Conservation (phyloP, 306 rosid genomes). For the Cercis canadensis region DNA sequence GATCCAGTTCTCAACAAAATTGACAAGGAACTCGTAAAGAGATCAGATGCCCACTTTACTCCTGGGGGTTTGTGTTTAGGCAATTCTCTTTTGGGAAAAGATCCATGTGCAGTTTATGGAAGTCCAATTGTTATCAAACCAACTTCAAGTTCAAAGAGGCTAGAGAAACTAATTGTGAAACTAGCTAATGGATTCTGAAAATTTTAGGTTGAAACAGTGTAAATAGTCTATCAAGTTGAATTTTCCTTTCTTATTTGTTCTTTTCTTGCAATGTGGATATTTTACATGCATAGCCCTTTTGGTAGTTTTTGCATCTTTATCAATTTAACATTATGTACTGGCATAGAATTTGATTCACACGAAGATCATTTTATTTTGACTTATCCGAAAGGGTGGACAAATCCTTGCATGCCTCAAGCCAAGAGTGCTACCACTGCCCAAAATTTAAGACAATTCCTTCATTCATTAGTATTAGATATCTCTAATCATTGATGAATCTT, state of each 20-base stretch:
- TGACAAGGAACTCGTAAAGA: conserved; percentile 62
- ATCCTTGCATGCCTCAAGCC: too few relatives aligned
- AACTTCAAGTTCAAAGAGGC: conserved; percentile 60
- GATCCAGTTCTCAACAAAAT: conserved; percentile 76
- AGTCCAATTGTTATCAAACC: conserved; percentile 70
- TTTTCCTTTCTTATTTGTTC: background rate
- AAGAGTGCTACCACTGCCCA: too few relatives aligned
- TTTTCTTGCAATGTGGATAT: conserved; percentile 12
- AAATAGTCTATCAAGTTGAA: conserved; percentile 41
- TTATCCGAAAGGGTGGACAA: too few relatives aligned
- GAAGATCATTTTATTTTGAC: too few relatives aligned
- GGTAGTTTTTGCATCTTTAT: background rate
- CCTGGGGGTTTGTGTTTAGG: conserved; percentile 83
- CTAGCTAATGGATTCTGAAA: conserved; percentile 74
- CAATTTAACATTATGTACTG: conserved; percentile 6
- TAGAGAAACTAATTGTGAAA: conserved; percentile 74
- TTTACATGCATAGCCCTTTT: background rate
- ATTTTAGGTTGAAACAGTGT: conserved; percentile 86
- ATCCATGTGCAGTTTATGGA: conserved; percentile 60
- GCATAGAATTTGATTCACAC: too few relatives aligned
- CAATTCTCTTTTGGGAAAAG: conserved; percentile 43
- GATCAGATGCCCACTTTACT: conserved; percentile 58
- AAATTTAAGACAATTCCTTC: too few relatives aligned
- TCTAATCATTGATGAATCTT: too few relatives aligned
- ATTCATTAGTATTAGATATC: too few relatives aligned